Percentiles rank a stretch among this genome's conserved stretches.
Evolutionary conservation across 2,329 filamentous ascomycete species (phyloP).

Genomic region (Didymella pomorum): DNA sequence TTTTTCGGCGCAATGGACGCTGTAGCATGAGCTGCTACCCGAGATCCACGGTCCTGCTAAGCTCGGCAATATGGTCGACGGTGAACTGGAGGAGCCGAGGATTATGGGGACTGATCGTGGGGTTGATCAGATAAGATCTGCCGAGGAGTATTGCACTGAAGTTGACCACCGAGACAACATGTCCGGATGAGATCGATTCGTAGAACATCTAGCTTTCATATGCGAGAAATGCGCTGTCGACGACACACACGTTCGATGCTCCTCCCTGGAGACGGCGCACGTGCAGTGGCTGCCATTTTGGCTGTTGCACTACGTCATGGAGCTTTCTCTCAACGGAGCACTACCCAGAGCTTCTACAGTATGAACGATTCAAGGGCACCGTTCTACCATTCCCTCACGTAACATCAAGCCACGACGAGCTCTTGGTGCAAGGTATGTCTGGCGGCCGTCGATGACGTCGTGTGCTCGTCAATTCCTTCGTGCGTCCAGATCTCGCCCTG

Average conservation of each 20-base stretch:
- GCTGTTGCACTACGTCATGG: slow-evolving; percentile 21
- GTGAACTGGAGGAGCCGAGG: slow-evolving; percentile 38
- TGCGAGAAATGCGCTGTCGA: background rate
- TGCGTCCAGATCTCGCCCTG: slow-evolving; percentile 12
- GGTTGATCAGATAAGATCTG: slow-evolving; percentile 19
- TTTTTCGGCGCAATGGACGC: slow-evolving; percentile 31
- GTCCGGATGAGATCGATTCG: background rate
- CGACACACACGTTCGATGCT: background rate
- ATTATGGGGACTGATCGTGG: slow-evolving; percentile 15
- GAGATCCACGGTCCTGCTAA: slow-evolving; percentile 32
- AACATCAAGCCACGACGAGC: background rate
- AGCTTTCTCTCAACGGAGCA: background rate
- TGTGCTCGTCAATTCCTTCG: slow-evolving; percentile 20
- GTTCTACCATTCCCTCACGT: background rate
- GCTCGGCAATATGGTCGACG: slow-evolving; percentile 38
- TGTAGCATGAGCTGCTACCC: slow-evolving; percentile 15
- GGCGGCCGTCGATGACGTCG: slow-evolving; percentile 37
- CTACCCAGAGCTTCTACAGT: background rate
- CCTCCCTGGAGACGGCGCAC: slow-evolving; percentile 8
- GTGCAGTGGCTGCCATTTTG: slow-evolving; percentile 10
- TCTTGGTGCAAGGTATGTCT: slow-evolving; percentile 7
- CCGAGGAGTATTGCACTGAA: background rate
- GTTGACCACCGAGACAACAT: background rate
- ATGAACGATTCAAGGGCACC: no score
- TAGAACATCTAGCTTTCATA: no score